Conservation (phyloP, 495 filamentous ascomycete genomes). For the Eremomyces bilateralis region DNA sequence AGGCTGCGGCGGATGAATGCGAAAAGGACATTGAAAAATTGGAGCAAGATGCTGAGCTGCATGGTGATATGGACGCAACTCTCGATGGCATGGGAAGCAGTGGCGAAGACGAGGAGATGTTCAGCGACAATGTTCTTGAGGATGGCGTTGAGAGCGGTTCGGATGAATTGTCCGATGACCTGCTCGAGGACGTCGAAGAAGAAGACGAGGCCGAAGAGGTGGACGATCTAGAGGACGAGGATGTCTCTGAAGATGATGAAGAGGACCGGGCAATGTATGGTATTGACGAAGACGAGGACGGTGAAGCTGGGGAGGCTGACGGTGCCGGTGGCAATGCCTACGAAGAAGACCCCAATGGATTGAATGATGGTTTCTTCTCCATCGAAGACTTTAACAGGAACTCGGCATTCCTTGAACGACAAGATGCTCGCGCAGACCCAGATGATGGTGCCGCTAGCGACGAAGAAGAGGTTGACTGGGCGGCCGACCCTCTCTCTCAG, state of each 20-base stretch:
- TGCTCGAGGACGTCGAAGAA: conserved; percentile 15
- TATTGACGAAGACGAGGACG: conserved; percentile 18
- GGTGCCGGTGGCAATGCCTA: conserved; percentile 22
- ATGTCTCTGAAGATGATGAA: conserved; percentile 18
- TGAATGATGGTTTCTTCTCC: conserved; percentile 95
- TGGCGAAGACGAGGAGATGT: not conserved
- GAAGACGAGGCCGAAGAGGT: conserved; percentile 20
- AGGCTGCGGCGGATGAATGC: conserved; percentile 29
- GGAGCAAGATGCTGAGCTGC: not conserved
- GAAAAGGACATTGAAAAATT: conserved; percentile 16
- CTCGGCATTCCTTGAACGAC: conserved; percentile 63
- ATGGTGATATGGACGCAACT: not conserved
- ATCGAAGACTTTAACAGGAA: conserved; percentile 96
- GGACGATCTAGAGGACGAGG: conserved; percentile 19
- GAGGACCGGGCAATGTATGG: conserved; percentile 17
- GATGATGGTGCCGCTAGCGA: conserved; percentile 38
- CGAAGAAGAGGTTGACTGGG: conserved; percentile 75
- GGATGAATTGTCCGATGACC: conserved; percentile 1
- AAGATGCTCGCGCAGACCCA: conserved; percentile 48
- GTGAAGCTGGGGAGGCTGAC: conserved; percentile 3
- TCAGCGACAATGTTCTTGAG: not conserved
- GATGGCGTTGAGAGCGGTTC: not conserved
- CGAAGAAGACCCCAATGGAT: conserved; percentile 35
- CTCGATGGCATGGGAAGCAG: not conserved
- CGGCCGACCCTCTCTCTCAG: conserved; percentile 36